phyloP scores from a whole-genome alignment of 192 early-diverging fungal species.

The Linnemannia schmuckeri region DNA sequence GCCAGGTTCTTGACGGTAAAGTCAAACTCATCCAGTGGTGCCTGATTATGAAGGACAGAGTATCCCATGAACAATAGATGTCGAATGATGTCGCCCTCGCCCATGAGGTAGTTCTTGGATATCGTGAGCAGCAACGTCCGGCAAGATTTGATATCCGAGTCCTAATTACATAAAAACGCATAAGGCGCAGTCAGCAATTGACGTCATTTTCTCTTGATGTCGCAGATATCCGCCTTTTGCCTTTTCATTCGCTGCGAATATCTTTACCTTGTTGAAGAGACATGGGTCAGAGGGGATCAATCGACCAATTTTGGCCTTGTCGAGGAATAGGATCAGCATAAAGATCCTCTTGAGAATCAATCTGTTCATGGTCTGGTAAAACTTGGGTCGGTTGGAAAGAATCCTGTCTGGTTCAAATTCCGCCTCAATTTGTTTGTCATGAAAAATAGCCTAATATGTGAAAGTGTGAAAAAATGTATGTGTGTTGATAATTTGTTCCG shows the following conservation, averaged over 20 bases:
- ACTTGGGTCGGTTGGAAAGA: slow-evolving; percentile 44
- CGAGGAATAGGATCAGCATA: slow-evolving; percentile 56
- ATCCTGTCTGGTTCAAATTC: slow-evolving; percentile 49
- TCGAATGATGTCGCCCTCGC: slow-evolving; percentile 54
- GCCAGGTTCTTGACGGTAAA: slow-evolving; percentile 53
- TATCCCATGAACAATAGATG: slow-evolving; percentile 54
- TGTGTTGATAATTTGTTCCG: neutral
- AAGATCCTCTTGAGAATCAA: slow-evolving; percentile 44
- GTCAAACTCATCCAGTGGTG: slow-evolving; percentile 51
- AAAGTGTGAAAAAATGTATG: neutral
- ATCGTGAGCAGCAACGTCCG: slow-evolving; percentile 30
- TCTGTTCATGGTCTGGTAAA: slow-evolving; percentile 48
- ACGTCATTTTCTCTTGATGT: too few relatives aligned
- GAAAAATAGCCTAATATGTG: slow-evolving; percentile 37
- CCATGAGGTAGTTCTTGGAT: slow-evolving; percentile 45
- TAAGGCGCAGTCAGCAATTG: too few relatives aligned
- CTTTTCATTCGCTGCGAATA: neutral
- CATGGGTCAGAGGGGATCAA: slow-evolving; percentile 56
- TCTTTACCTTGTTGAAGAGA: slow-evolving; percentile 46
- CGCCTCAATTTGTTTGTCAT: slow-evolving; percentile 36
- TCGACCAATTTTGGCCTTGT: slow-evolving; percentile 46
- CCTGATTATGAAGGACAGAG: slow-evolving; percentile 41
- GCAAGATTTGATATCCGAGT: slow-evolving; percentile 47
- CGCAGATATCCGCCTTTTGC: neutral
- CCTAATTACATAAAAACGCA: slow-evolving; percentile 6